Conservation (phyloP, 2,329 filamentous ascomycete genomes). For the Tricladium varicosporioides region DNA sequence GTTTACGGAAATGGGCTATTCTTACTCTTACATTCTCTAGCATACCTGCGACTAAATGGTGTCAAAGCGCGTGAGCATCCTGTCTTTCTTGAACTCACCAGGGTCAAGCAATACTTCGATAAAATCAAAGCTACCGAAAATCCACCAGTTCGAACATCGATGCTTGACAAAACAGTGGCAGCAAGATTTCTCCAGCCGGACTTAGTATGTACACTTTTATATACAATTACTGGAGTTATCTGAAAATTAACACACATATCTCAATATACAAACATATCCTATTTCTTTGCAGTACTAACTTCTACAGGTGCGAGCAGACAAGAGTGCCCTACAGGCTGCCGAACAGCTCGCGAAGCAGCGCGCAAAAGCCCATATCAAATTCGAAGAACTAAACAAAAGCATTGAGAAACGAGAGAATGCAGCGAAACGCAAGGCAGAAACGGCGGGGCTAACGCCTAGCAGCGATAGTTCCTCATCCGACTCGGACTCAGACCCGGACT, state of each 20-base stretch:
- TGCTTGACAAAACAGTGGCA: slow-evolving; percentile 71
- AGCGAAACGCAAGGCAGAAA: slow-evolving; percentile 32
- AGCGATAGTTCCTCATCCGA: slow-evolving; percentile 13
- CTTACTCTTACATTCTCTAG: slow-evolving; percentile 40
- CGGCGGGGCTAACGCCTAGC: slow-evolving; percentile 3
- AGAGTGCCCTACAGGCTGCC: slow-evolving; percentile 48
- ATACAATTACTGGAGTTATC: not conserved
- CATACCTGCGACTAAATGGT: slow-evolving; percentile 75
- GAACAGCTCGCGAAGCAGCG: slow-evolving; percentile 49
- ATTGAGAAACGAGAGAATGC: slow-evolving; percentile 33
- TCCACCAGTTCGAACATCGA: slow-evolving; percentile 49
- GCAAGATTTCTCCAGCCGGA: slow-evolving; percentile 80
- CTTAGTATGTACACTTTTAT: slow-evolving; percentile 52
- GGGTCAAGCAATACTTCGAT: slow-evolving; percentile 86
- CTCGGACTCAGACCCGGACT: slow-evolving; percentile 17
- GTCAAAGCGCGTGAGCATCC: slow-evolving; percentile 80
- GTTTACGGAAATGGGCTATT: not conserved
- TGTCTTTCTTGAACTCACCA: slow-evolving; percentile 79
- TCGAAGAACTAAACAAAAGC: slow-evolving; percentile 39
- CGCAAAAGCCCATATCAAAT: slow-evolving; percentile 47
- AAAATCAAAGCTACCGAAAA: slow-evolving; percentile 82
- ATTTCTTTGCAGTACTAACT: slow-evolving; percentile 12
- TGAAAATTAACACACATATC: too few relatives aligned
- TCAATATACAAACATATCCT: not conserved
- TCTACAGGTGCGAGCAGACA: slow-evolving; percentile 42